Base-by-base conservation (phyloP, 1,284 basidiomycete species). In the Quambalaria eucalypti region DNA sequence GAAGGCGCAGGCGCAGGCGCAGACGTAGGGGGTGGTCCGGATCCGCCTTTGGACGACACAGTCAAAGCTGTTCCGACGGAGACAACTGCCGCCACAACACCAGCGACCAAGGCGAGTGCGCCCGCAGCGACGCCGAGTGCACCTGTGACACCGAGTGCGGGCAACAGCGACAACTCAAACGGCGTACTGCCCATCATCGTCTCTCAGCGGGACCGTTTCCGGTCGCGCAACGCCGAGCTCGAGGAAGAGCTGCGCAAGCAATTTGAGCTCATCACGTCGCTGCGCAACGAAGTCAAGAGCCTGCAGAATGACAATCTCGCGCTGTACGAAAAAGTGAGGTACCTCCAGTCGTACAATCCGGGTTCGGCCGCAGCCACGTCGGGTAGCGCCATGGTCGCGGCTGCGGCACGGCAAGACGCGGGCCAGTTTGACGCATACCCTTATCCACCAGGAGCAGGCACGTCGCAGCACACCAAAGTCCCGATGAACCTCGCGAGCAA, bases 241-340 rank as follows among this genome's bases (percentile, higher is more conserved):
- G 93, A 99, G 78, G 91, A 97, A 79, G 91, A 98, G 78, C 82
- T 98, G 7, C 86, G 90, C 47, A 88, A 86, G 65, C 92, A 97
- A 76, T 93, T 88, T 78, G 88, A 91, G 60, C 84, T 86, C 51
- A 91, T 97, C 63, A 88, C 90, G 0, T 90, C 95, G 68, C 64
- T 72, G 16, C 63, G 71, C 9, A 50, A 29, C 48, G 71, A 74
- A 56, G 56, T 71, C 47, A 66, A 68, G 56, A 64, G 57, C 14
- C 52, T 74, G 8, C 69, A 73, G 46, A 30, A 60, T 2, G 72
- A 74, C 56, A 74, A 74, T 42, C 49, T 74, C 1, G 55, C 57
- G 1, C 56, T 74, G 47, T 74, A 74, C 58, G 72, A 74, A 31
- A 74, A 74, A 47, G 60, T 73, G 48, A 60, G 72, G 6, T 72